Base-by-base conservation (phyloP, 129 eudicot genomes). In the Silybum marianum region DNA sequence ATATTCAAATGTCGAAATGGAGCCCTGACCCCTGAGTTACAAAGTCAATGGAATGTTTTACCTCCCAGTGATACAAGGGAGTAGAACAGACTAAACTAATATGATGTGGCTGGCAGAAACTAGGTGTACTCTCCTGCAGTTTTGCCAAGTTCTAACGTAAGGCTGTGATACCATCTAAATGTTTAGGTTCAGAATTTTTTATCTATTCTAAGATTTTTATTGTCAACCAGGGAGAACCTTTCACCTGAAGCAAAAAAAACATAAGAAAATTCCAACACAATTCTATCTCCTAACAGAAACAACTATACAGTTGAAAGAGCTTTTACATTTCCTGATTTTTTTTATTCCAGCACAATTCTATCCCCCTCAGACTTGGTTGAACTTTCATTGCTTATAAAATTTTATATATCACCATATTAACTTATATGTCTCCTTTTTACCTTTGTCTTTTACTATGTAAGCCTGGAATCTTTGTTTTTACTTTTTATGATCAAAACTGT, bases 381-480 rank as follows among this genome's bases (percentile, higher is more conserved):
- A 51, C 8, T 4, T 51, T 51, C 63, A 51, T 51, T 51, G 22
- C 63, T 19, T 51, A 18, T 18, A 51, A 51, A 51, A 9, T 22
- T 9, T 51, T 51, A 8, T 51, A 51, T 16, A 4, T 16, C 21
- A 6, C 22, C 63, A 51, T 16, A 16, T 51, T 51, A 16, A 51
- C 63, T 48, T 51, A 51, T 51, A 51, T 51, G 36, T 70, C 14
- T 14, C 24, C 7, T 21, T 30, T 71, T 71, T 70, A 48, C 77
- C 77, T 51, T 9, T 10, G 23, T 80, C 72, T 9, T 71, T 71
- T 48, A 54, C 71, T 48, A 71, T 22, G 39, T 80, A 71, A 32
- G 60, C 24, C 60, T 54, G 40, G 13, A 58, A 22, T 80, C 18
- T 8, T 19, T 60, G 16, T 40, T 40, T 24, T n/a, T 44, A 30